Evolutionary conservation across 23 red algal species (phyloP), one percentile per base, ranked within the genome.

Genomic region (Gracilariopsis chorda): DNA sequence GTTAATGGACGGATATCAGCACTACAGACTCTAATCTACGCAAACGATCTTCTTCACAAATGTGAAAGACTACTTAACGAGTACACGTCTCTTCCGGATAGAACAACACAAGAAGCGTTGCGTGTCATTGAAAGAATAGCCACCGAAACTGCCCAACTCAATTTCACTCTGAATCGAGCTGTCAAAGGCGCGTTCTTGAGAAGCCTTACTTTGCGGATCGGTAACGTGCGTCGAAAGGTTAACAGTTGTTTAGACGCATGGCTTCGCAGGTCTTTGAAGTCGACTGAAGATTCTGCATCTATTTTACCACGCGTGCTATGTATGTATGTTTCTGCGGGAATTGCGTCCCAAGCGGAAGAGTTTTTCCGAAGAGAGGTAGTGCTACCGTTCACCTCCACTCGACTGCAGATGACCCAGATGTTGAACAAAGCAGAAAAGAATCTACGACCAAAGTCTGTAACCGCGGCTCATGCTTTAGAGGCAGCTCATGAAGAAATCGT

Each of bases 361-460:
- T 88, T 87, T 41, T 95, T 95, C 68, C 75, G 79, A 27, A 28
- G 82, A 48, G 71, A 95, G 48, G 84, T 95, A 5, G 93, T 95
- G 1, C 44, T 43, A 16, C 85, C 75, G 11, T 91, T 95, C 46
- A 83, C 91, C 17, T 33, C 74, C 21, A 40, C 43, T 27, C 37
- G 58, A 1, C 44, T 92, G 41, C 86, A 53, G 45, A 95, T 87
- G 93, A 72, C 82, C 7, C 34, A 64, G 1, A 80, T 90, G 87
- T 40, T 92, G 20, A 51, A 64, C 32, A 77, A 14, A 13, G 84
- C 87, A 57, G 86, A 95, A 60, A 55, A 37, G 12, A 78, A 36
- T 29, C 20, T 59, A 8, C 51, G 64, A 19, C 37, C 40, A 41
- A 43, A 68, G 32, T 5, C 83, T 11, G 78, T 92, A 13, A 92